phyloP scores from a whole-genome alignment of 1,139 yeast species.

The Meyerozyma elateridarum region DNA sequence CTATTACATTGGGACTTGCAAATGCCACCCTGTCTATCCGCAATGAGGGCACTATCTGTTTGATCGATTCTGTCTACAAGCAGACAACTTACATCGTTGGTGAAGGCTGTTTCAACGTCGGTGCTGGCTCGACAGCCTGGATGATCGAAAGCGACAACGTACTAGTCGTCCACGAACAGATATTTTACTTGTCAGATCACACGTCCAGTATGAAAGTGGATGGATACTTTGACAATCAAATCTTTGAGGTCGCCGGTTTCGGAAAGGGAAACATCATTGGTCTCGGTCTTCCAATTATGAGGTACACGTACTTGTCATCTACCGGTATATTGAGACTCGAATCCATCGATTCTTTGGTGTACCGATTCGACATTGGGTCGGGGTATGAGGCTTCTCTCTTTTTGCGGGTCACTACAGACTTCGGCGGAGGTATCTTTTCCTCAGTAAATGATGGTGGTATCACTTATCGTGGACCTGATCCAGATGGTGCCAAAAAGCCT shows the following conservation, averaged over 20 bases:
- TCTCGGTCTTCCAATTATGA: slow-evolving; percentile 15
- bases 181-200: slow-evolving; percentile 18
- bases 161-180: slow-evolving; percentile 17
- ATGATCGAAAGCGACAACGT: slow-evolving; percentile 16
- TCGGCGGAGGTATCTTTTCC: slow-evolving; percentile 6
- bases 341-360: slow-evolving; percentile 9
- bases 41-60: slow-evolving; percentile 30
- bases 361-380: slow-evolving; percentile 21
- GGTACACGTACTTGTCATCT: slow-evolving; percentile 11
- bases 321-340: slow-evolving; percentile 21
- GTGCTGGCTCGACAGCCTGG: slow-evolving; percentile 18
- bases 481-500: slow-evolving; percentile 14
- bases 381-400: slow-evolving; percentile 13
- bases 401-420: slow-evolving; percentile 14
- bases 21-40: slow-evolving; percentile 14
- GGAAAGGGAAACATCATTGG: slow-evolving; percentile 29
- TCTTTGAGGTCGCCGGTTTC: slow-evolving; percentile 25
- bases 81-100: slow-evolving; percentile 25
- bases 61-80: slow-evolving; percentile 19
- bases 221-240: slow-evolving; percentile 14
- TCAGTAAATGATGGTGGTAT: slow-evolving; percentile 17
- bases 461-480: slow-evolving; percentile 18
- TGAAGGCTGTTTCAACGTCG: slow-evolving; percentile 26
- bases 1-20: slow-evolving; percentile 15
- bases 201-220: slow-evolving; percentile 19